phyloP scores from a whole-genome alignment of 495 filamentous ascomycete species.

The Xylaria telfairii region DNA sequence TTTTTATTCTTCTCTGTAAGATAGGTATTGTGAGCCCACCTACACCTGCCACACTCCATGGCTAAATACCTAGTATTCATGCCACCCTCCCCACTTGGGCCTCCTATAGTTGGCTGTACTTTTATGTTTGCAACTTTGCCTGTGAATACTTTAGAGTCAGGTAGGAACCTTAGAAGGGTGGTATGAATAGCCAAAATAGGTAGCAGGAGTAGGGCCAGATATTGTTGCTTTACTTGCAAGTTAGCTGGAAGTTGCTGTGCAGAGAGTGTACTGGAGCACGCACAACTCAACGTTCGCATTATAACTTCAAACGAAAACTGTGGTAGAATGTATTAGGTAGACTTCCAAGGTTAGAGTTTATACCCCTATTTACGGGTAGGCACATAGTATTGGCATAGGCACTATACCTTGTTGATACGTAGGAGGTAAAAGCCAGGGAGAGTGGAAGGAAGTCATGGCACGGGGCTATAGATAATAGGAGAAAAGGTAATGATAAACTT shows the following conservation, averaged over 20 bases:
- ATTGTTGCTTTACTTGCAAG: not conserved
- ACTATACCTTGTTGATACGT: not conserved
- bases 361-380: not conserved
- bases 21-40: no score
- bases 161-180: no score
- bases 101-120: no score
- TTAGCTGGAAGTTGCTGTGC: not conserved
- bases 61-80: no score
- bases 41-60: no score
- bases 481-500: not conserved
- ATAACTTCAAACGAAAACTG: not conserved
- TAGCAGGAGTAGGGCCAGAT: no score
- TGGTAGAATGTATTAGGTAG: not conserved
- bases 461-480: not conserved
- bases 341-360: not conserved
- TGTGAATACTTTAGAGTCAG: no score
- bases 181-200: no score
- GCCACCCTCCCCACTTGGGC: no score
- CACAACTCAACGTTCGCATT: not conserved
- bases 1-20: not conserved
- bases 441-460: no score
- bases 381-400: not conserved
- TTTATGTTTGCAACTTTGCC: no score
- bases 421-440: not conserved
- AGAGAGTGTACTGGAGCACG: not conserved